Evolutionary conservation across 2,329 filamentous ascomycete genomes (phyloP).

Genomic region (Botrytis byssoidea): DNA sequence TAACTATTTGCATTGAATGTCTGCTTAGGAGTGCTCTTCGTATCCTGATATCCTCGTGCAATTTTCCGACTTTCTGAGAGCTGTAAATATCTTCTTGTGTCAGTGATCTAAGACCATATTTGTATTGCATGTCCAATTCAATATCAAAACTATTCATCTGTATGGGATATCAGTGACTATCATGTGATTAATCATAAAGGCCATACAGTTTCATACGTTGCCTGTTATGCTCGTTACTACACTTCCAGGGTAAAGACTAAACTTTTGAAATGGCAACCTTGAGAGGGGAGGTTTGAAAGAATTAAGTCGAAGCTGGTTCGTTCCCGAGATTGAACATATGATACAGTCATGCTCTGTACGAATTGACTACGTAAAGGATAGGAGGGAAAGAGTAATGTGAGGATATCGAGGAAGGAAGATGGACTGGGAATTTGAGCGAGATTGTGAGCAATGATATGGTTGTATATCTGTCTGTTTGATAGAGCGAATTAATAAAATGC

Average conservation of each 20-base stretch:
- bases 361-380: too few relatives aligned
- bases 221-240: background rate
- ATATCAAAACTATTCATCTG: background rate
- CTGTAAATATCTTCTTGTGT: accelerated
- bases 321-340: background rate
- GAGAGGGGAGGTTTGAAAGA: background rate
- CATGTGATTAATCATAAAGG: background rate
- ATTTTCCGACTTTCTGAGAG: accelerated
- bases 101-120: background rate
- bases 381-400: too few relatives aligned
- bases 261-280: background rate
- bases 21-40: background rate
- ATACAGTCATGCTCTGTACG: background rate
- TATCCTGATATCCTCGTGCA: background rate
- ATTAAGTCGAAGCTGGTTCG: background rate
- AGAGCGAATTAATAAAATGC: too few relatives aligned
- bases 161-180: background rate
- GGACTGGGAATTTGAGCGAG: too few relatives aligned
- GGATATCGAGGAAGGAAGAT: too few relatives aligned
- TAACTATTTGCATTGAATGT: too few relatives aligned
- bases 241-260: background rate
- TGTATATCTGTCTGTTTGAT: too few relatives aligned
- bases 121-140: background rate
- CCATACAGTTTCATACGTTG: accelerated
- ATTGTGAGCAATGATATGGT: too few relatives aligned